phyloP scores from a whole-genome alignment of 2,329 filamentous ascomycete genomes.

The Pyricularia pennisetigena region DNA sequence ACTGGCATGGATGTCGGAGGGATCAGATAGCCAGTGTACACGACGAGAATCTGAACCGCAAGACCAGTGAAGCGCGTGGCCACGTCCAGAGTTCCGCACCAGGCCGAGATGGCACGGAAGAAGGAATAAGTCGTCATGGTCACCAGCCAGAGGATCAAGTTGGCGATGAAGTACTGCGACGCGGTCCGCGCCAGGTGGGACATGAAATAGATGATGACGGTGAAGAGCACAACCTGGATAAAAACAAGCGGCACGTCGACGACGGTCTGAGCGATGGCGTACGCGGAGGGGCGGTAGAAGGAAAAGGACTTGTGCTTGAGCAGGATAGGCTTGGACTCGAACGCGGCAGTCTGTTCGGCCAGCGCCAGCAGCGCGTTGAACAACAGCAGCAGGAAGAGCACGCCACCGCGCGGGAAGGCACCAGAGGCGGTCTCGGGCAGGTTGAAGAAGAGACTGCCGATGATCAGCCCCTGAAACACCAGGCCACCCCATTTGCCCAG shows the following conservation, averaged over 20 bases:
- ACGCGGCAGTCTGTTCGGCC: constrained; percentile 59
- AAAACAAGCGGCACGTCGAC: constrained; percentile 54
- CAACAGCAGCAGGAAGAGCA: constrained; percentile 40
- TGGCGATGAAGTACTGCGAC: constrained; percentile 59
- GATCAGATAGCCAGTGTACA: constrained; percentile 59
- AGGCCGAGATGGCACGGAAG: constrained; percentile 48
- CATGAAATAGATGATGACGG: constrained; percentile 70
- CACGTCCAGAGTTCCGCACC: constrained; percentile 50
- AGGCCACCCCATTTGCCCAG: constrained; percentile 76
- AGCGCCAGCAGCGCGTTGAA: constrained; percentile 59
- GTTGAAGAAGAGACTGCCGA: constrained; percentile 71
- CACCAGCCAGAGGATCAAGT: constrained; percentile 38
- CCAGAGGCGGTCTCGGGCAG: constrained; percentile 47
- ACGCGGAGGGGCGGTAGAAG: constrained; percentile 44
- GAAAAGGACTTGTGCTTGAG: constrained; percentile 36
- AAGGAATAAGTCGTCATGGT: constrained; percentile 47
- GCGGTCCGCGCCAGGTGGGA: constrained; percentile 56
- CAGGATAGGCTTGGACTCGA: constrained; percentile 51
- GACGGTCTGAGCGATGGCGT: constrained; percentile 46
- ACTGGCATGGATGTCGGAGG: constrained; percentile 54
- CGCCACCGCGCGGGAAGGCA: constrained; percentile 47
- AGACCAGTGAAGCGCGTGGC: constrained; percentile 49
- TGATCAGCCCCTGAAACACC: constrained; percentile 61
- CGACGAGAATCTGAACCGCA: constrained; percentile 49
- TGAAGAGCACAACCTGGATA: constrained; percentile 56